Base-by-base conservation (phyloP, 2,329 filamentous ascomycete species). In the Colletotrichum sublineola region DNA sequence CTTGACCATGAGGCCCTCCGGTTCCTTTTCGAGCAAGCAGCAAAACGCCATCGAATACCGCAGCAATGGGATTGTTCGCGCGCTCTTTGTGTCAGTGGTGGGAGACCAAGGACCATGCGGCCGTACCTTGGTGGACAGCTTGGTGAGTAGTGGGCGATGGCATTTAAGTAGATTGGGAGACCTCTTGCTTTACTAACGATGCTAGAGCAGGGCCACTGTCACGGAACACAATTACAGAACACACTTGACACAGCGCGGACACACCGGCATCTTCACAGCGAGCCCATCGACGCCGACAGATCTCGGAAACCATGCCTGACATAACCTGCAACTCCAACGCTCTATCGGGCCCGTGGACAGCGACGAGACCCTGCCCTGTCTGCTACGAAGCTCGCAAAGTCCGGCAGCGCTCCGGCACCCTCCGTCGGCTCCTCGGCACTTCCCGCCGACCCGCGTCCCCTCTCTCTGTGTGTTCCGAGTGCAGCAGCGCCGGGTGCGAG, bases 391-490 rank as follows among this genome's bases (percentile, higher is more conserved):
- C 61, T 24, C 33, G 46, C 15, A 40, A 42, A 57, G 33, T 36
- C 36, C 29, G 42, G 31, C n/a, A 58, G n/a, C 56, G 56, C 38
- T 18, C 33, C 44, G 14, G 52, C 55, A 12, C 44, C 53, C 29
- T 33, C 29, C 52, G 36, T 24, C 55, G 61, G 15, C 33, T 70
- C 20, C 14, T 36, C 3, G 15, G 46, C 55, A 9, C 36, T 3
- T 12, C 68, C 29, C 40, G n/a, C 29, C 46, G 15, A 14, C 33
- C 36, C n/a, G 5, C 33, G 15, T 18, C 20, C 2, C 18, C n/a
- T 7, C 46, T 24, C 12, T 62, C 66, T 40, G 52, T 65, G 14
- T 73, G 66, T 40, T 56, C 24, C 31, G 60, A 24, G 5, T 72
- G 69, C 57, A 60, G 60, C 46, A 18, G 12, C 11, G 15, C 38